These are phyloP conservation scores for Dryas drummondii DNA, from an alignment of 306 rosid genomes.

Conservation along the genomic window DNA sequence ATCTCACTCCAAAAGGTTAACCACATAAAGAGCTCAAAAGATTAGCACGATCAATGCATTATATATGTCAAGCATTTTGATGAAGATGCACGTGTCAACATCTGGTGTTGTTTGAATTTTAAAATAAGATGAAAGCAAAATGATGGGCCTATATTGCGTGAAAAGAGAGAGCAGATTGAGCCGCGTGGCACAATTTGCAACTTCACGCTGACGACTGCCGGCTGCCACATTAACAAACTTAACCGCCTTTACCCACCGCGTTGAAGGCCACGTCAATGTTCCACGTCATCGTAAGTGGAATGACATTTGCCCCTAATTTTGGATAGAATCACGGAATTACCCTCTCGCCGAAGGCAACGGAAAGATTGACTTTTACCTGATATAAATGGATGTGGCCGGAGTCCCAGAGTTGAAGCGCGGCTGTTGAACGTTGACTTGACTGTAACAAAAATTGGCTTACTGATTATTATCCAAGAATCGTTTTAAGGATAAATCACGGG, in stretches of 20 bases:
- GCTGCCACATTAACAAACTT: constrained; percentile 13
- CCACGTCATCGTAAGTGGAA: neutral
- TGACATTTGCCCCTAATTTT: neutral
- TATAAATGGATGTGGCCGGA: neutral
- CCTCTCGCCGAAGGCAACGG: neutral
- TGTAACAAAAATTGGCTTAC: neutral
- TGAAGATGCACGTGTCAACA: constrained; percentile 1
- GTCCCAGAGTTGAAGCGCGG: neutral
- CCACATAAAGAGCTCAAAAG: too few relatives aligned
- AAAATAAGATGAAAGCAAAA: neutral
- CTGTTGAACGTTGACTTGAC: constrained; percentile 9
- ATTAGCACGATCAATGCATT: too few relatives aligned
- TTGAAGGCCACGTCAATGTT: neutral
- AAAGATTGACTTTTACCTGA: neutral
- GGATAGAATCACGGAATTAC: neutral
- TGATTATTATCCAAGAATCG: neutral
- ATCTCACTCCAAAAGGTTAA: neutral
- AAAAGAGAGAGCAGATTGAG: neutral
- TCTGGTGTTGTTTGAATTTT: neutral
- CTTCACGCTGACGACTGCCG: neutral
- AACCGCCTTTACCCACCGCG: constrained; percentile 11
- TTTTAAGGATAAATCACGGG: too few relatives aligned
- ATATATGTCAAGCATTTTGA: neutral
- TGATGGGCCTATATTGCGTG: neutral
- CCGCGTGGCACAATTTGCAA: neutral